phyloP scores from a whole-genome alignment of 2,329 filamentous ascomycete genomes.

The Verticillium dahliae region DNA sequence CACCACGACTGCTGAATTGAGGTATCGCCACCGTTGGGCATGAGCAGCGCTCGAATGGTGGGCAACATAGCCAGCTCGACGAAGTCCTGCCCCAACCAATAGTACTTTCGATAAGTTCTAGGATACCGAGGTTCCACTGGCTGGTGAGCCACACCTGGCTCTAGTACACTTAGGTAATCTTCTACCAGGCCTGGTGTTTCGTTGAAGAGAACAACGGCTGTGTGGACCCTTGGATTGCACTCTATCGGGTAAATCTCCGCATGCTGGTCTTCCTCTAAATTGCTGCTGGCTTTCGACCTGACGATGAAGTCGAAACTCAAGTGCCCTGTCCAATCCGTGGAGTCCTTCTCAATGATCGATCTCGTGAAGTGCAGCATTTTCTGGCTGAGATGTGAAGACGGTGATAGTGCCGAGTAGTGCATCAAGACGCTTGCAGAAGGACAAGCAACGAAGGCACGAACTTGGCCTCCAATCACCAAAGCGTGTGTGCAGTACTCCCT shows the following conservation, averaged over 20 bases:
- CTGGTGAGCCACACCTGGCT: constrained; percentile 2
- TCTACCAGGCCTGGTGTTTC: constrained; percentile 37
- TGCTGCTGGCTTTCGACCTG: constrained; percentile 18
- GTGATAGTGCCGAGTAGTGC: constrained; percentile 56
- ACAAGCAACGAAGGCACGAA: constrained; percentile 63
- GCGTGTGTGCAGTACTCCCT: constrained; percentile 67
- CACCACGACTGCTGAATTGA: constrained; percentile 20
- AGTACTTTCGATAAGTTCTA: constrained; percentile 24
- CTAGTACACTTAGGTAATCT: constrained; percentile 45
- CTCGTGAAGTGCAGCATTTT: constrained; percentile 62
- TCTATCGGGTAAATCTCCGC: constrained; percentile 56
- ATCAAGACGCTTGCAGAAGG: constrained; percentile 56
- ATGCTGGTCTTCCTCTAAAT: constrained; percentile 19
- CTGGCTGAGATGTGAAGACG: constrained; percentile 43
- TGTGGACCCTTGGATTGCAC: constrained; percentile 65
- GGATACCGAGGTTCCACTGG: background rate
- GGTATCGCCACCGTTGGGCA: constrained; percentile 2
- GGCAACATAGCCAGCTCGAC: constrained; percentile 43
- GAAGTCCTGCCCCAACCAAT: constrained; percentile 65
- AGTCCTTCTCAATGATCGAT: constrained; percentile 43
- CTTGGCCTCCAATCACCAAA: constrained; percentile 56
- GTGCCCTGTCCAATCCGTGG: constrained; percentile 57
- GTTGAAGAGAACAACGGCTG: constrained; percentile 56
- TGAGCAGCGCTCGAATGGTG: constrained; percentile 33
- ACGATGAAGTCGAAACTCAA: constrained; percentile 67